A percentile compares a stretch with the other conserved stretches of the same genome.
Conservation (phyloP, 768 basidiomycete species). For the Austroboletus eburneus region DNA sequence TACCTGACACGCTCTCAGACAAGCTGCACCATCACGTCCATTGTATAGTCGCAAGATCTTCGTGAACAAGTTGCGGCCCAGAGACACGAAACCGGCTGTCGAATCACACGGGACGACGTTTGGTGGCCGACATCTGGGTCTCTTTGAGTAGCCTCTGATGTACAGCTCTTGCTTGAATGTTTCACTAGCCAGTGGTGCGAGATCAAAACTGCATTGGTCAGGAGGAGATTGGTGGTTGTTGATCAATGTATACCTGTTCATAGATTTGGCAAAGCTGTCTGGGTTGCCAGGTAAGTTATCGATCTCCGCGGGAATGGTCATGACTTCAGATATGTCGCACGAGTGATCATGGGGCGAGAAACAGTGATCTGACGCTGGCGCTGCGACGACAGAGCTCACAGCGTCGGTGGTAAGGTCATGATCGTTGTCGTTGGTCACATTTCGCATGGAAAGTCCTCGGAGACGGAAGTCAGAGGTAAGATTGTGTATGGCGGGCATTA, state of each 20-base stretch:
- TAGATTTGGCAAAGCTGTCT: background rate
- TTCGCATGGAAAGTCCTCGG: no score
- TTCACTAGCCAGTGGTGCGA: slow-evolving; percentile 27
- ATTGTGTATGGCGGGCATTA: no score
- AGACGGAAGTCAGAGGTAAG: no score
- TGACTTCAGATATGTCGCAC: slow-evolving; percentile 7
- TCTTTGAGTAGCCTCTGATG: slow-evolving; percentile 23
- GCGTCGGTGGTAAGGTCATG: background rate
- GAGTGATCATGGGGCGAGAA: slow-evolving; percentile 1
- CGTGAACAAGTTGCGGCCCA: slow-evolving; percentile 6
- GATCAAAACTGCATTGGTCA: slow-evolving; percentile 3
- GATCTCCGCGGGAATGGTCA: background rate
- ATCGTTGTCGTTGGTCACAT: no score
- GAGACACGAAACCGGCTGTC: background rate
- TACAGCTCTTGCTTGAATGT: slow-evolving; percentile 28
- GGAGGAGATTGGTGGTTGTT: background rate
- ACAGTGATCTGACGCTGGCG: background rate
- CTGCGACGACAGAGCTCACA: background rate
- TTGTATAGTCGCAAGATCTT: slow-evolving; percentile 18
- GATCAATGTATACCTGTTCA: slow-evolving; percentile 11
- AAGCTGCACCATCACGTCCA: slow-evolving; percentile 16
- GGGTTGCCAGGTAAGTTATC: background rate
- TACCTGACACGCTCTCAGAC: slow-evolving; percentile 16
- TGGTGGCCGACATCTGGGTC: slow-evolving; percentile 10
- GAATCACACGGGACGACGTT: slow-evolving; percentile 2